Percentiles rank a stretch among this genome's conserved stretches.
phyloP scores from a whole-genome alignment of 805 yeast genomes.

The Henningerozyma blattae region DNA sequence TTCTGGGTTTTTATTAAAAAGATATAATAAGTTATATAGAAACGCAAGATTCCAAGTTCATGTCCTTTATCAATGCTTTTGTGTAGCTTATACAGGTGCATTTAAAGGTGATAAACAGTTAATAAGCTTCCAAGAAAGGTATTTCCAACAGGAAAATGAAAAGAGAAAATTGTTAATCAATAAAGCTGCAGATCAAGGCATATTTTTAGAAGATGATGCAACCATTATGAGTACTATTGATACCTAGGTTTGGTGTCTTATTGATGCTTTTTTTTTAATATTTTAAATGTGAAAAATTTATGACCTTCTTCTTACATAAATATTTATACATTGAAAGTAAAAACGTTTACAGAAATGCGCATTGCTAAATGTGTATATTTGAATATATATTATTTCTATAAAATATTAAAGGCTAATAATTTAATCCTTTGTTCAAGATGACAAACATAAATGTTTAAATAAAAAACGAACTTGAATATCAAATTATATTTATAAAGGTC shows the following conservation, averaged over 20 bases:
- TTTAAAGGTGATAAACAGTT: slow-evolving; percentile 32
- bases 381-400: too few species aligned
- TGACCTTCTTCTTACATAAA: too few species aligned
- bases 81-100: slow-evolving; percentile 31
- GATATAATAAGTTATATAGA: slow-evolving; percentile 26
- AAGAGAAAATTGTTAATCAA: slow-evolving; percentile 27
- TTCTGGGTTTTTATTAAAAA: slow-evolving; percentile 22
- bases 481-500: too few species aligned
- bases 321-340: too few species aligned
- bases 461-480: too few species aligned
- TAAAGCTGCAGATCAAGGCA: slow-evolving; percentile 35
- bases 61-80: slow-evolving; percentile 30
- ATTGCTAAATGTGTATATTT: too few species aligned
- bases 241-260: too few species aligned
- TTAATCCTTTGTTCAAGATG: too few species aligned
- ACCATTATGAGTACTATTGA: slow-evolving; percentile 1
- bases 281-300: not conserved
- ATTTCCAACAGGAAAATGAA: slow-evolving; percentile 23
- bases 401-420: too few species aligned
- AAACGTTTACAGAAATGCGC: too few species aligned
- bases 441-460: too few species aligned
- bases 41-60: slow-evolving; percentile 30
- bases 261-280: too few species aligned
- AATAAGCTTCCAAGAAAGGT: slow-evolving; percentile 24
- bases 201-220: slow-evolving; percentile 28